Base-by-base conservation (phyloP, 805 yeast species). In the Cyberlindnera euphorbiae region DNA sequence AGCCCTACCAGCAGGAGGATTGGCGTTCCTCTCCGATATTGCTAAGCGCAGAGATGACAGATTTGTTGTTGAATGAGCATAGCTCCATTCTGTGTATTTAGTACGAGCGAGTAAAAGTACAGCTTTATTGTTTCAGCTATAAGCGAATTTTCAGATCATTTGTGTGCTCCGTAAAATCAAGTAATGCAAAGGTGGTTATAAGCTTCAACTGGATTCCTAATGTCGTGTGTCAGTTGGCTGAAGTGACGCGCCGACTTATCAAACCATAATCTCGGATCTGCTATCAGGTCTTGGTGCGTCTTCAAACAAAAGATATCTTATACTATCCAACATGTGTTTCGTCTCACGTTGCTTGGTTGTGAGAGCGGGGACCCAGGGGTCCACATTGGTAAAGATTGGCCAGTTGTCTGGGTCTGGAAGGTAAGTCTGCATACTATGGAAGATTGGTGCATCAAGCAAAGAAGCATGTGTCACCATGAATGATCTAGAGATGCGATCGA, bases 1-100 rank as follows among this genome's bases (percentile, higher is more conserved):
- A 19, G 31, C 41, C 13, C 26, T 42, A 16, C 41, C 57, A 26
- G 26, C 55, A 9, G 71, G 69, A 3, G 67, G 71, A 1, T 50
- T 71, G 13, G 77, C 78, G 4, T 72, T 73, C 49, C 56, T 73
- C 10, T 67, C 71, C 4, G 71, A 73, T 41, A 73, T 73, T 35
- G 71, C 70, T 46, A 66, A 62, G 23, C 66, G 67, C 42, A 60
- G 78, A 42, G 71, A 67, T 39, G 75, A 71, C 13, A 46, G 64
- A 17, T 60, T 61, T 48, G 73, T 66, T 25, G 67, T 69, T n/a
- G 70, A 63, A 13, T 69, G 56, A 37, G 15, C 17, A 13, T 21
- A 12, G 6, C 9, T 13, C 12, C 6, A 28, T 11, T n/a, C n/a
- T n/a, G n/a, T n/a, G n/a, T n/a, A n/a, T n/a, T n/a, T n/a, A n/a